These are phyloP conservation scores for Trichoderma aggressivum DNA, from an alignment of 2,329 filamentous ascomycete genomes.

Conservation along the genomic window DNA sequence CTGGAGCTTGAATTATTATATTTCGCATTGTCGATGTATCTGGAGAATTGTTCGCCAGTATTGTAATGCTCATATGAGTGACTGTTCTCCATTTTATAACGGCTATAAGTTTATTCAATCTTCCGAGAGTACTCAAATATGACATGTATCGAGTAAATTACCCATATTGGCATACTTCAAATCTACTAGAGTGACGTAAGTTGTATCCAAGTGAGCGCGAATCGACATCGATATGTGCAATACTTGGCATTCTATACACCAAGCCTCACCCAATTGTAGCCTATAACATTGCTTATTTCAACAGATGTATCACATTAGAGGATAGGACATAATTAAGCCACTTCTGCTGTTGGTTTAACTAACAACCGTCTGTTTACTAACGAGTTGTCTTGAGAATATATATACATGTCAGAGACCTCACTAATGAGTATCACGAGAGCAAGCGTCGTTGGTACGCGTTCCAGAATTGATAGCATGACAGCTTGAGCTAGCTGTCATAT, in stretches of 20 bases:
- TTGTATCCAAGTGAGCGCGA: neutral
- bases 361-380: neutral
- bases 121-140: neutral
- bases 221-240: neutral
- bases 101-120: neutral
- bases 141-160: neutral
- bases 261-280: neutral
- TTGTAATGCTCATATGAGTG: neutral
- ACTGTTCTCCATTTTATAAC: neutral
- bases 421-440: neutral
- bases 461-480: neutral
- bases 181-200: neutral
- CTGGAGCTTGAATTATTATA: neutral
- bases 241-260: neutral
- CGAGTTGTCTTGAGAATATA: neutral
- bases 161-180: neutral
- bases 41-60: neutral
- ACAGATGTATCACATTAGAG: neutral
- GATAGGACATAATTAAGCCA: neutral
- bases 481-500: neutral
- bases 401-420: neutral
- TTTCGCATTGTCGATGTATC: neutral
- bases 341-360: neutral
- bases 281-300: neutral
- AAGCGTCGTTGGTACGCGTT: neutral